Evolutionary conservation across 2,329 filamentous ascomycete genomes (phyloP), one percentile per base, ranked within the genome.

Genomic region (Bipolaris zeicola): DNA sequence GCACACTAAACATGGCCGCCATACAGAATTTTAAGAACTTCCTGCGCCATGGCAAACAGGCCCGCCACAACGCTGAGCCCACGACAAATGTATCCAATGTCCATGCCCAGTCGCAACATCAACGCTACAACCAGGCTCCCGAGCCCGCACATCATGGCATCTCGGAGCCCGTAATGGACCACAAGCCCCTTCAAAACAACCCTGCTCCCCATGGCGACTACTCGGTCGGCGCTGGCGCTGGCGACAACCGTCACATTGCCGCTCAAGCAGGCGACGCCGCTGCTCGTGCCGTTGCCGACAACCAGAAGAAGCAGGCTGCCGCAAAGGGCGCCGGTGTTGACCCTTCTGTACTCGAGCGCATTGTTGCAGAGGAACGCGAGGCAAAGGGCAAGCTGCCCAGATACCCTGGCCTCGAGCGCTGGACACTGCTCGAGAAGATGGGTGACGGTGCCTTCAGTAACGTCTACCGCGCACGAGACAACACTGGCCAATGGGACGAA

Each of bases 11-110:
- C 58, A 88, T 88, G 86, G 86, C 84, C 69, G 86, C 86, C 44
- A 96, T 97, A 81, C 94, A 97, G 81, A 95, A 95, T 76, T 86
- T 97, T 70, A 97, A 98, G 81, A 97, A 97, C 79, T 96, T 98
- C 79, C 95, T 98, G 79, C 91, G 94, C 66, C 94, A 97, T 83
- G 94, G 94, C 79, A 97, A 97, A 82, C 92, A 96, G 83, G 94
- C 92, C 68, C 90, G 92, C 65, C 83, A 85, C 65, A 83, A 86
- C 54, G 85, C 81, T 58, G 85, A 86, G 73, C 82, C 84, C 65
- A 89, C 83, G 65, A 87, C 85, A 58, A 83, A 85, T 68, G 81
- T 88, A 61, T 86, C 86, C 51, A 80, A 83, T 55, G 82, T 89
- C 57, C 85, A 89, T 75, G 87, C 86, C 55, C 66, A 68, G 58